Evolutionary conservation across 2,329 filamentous ascomycete genomes (phyloP).

Genomic region (Trichoderma koningiopsis): DNA sequence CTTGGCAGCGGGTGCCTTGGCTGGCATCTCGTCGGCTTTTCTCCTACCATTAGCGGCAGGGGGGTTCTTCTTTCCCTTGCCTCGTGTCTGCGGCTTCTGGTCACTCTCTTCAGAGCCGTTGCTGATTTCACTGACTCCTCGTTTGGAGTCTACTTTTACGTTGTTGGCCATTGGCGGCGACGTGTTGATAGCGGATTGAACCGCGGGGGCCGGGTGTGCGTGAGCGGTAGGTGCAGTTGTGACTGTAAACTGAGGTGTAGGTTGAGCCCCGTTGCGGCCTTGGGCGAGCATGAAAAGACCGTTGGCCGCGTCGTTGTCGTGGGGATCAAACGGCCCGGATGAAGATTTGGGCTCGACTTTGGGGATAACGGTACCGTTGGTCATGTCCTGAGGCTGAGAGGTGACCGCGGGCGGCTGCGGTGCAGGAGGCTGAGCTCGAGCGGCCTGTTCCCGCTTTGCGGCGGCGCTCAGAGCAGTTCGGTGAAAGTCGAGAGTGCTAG

Average conservation of each 20-base stretch:
- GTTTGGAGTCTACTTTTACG: constrained; percentile 52
- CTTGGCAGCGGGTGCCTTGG: constrained; percentile 68
- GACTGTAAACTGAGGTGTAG: constrained; percentile 51
- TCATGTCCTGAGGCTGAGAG: constrained; percentile 58
- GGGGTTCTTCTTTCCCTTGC: constrained; percentile 69
- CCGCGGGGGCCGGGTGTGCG: constrained; percentile 49
- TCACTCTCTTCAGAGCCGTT: constrained; percentile 74
- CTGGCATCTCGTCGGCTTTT: constrained; percentile 70
- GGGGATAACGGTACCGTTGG: constrained; percentile 43
- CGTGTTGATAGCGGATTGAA: constrained; percentile 42
- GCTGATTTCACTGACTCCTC: constrained; percentile 68
- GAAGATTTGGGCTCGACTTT: constrained; percentile 56
- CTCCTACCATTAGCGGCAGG: constrained; percentile 66
- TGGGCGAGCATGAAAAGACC: constrained; percentile 86
- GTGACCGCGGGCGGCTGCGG: constrained; percentile 39
- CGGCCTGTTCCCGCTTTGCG: constrained; percentile 58
- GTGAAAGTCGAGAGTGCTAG: constrained; percentile 90
- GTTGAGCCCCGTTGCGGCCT: constrained; percentile 60
- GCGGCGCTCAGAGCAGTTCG: constrained; percentile 85
- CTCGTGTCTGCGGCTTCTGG: constrained; percentile 65
- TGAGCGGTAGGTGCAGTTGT: constrained; percentile 51
- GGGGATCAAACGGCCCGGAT: constrained; percentile 75
- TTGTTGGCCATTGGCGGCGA: constrained; percentile 54
- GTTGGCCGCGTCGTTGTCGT: constrained; percentile 94
- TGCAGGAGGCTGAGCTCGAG: constrained; percentile 29